Evolutionary conservation across 495 filamentous ascomycete genomes (phyloP).

Genomic region (Choiromyces venosus): DNA sequence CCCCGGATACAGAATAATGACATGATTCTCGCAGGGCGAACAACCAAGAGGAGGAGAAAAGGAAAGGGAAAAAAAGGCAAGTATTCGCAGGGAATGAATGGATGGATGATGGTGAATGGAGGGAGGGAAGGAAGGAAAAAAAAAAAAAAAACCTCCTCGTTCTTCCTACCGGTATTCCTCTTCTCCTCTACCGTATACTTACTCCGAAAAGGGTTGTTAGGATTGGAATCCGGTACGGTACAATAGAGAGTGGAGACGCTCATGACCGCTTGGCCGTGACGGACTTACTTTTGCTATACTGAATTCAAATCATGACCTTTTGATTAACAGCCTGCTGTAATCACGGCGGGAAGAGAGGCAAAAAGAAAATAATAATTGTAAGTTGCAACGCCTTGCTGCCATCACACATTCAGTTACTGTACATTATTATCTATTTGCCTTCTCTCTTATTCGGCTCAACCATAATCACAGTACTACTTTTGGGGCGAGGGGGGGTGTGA

Average conservation of each 20-base stretch:
- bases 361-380: background rate
- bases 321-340: background rate
- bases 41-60: constrained; percentile 2
- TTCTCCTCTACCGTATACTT: background rate
- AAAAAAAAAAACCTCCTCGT: constrained; percentile 12
- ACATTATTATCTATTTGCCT: background rate
- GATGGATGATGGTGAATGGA: background rate
- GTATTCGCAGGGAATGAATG: background rate
- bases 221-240: background rate
- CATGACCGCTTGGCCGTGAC: background rate
- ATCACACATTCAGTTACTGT: background rate
- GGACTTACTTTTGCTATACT: background rate
- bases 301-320: background rate
- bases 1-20: constrained; percentile 16
- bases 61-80: constrained; percentile 6
- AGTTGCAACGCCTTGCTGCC: background rate
- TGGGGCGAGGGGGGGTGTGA: background rate
- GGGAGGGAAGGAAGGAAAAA: background rate
- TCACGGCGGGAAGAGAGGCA: background rate
- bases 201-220: background rate
- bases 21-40: constrained; percentile 26
- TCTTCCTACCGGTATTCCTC: background rate
- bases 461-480: background rate
- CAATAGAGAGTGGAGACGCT: background rate
- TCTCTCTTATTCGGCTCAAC: background rate